Base-by-base conservation (phyloP, 2,329 filamentous ascomycete genomes). In the Pleomassaria siparia region DNA sequence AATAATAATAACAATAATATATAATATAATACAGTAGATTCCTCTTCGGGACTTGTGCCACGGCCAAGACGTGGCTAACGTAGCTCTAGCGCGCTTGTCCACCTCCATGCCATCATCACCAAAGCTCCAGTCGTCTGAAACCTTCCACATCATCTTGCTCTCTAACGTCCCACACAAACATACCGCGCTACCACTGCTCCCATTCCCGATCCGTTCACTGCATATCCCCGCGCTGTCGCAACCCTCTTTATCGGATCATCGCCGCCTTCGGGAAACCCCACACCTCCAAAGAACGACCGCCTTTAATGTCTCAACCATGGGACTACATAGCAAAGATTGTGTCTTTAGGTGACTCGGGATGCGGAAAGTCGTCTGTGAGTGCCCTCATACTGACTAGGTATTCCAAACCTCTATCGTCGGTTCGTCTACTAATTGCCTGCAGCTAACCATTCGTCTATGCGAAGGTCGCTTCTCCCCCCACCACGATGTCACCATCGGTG, bases 321-420 rank as follows among this genome's bases (percentile, higher is more conserved):
- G 91, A 97, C 77, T 97, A 95, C 78, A 99, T 97, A 70, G 91
- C 92, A 72, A 99, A 99, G 76, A 89, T 99, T 63, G 92, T 97
- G 68, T 95, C 90, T 76, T 91, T 99, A 66, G 94, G 94, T 72
- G 94, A 97, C 77, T 94, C 88, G 37, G 94, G 91, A 69, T 95
- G 90, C 69, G 94, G 94, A 66, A 99, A 99, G 79, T 95, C 90
- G 47, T 84, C 80, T 70, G 81, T 83, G 73, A 56, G 76, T 69
- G 2, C 21, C 35, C 37, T 24, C 18, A 47, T n/a, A 8, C 43
- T 4, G 22, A 25, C 29, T 12, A 9, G 4, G 24, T 26, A 25
- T 10, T 30, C 25, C n/a, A 24, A 37, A 39, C 4, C 24, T 16
- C 22, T 28, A 30, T 15, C 15, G 5, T 26, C 1, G 22, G 42